Base-by-base conservation (phyloP, 345 rosid genomes). In the Bretschneidera sinensis region DNA sequence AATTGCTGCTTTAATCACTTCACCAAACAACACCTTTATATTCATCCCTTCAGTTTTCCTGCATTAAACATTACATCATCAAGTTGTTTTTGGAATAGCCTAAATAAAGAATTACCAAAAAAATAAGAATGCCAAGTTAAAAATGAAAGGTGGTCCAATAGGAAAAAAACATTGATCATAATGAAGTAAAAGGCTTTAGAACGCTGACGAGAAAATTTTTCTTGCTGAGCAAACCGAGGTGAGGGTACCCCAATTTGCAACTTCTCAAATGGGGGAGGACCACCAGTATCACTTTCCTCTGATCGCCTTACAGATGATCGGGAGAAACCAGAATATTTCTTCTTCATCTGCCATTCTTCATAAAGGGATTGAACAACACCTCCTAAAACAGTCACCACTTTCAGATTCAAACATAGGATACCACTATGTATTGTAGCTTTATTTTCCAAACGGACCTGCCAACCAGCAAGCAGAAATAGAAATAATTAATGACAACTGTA, bases 301-400 rank as follows among this genome's bases (percentile, higher is more conserved):
- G 80, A 57, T 65, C 61, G 43, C 62, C 78, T 77, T 60, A 74
- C 54, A 2, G 88, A 74, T 28, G 84, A 77, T 54, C 91, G 88
- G 34, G 94, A 76, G 53, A 84, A 48, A 43, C 74, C 79, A 0
- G 80, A 74, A 59, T 85, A 92, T 23, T 87, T 92, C 72, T 47
- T 77, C 78, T 78, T 89, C 96, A 92, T 84, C 76, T 78, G 71
- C 98, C 97, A 92, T 76, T 92, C 98, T 55, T 89, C 94, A 67
- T 78, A 58, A 50, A 92, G 90, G 33, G 96, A 76, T 62, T 76
- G 84, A 51, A 89, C 98, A 72, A 77, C 68, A 57, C 98, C 97
- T 15, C 98, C 98, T 63, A 92, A 55, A 49, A 89, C 55, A 10
- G 83, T 77, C 71, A 89, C 67, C 47, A 72, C 83, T 48, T 71